Evolutionary conservation across 129 eudicot species (phyloP).

Genomic region (Cynara cardunculus): DNA sequence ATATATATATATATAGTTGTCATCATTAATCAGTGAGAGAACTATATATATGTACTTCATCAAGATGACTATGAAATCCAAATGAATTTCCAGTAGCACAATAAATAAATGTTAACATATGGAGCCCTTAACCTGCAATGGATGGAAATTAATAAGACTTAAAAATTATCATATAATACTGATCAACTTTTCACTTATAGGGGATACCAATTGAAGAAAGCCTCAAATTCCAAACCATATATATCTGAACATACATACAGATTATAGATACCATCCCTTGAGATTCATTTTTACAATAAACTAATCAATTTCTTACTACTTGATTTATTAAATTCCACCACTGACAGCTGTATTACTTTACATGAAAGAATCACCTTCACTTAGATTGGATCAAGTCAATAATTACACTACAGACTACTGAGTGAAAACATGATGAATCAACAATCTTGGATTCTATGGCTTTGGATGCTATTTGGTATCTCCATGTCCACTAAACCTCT

Average conservation of each 20-base stretch:
- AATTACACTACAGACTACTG: not conserved
- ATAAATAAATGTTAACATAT: too few species aligned
- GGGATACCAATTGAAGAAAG: not conserved
- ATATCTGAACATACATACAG: too few species aligned
- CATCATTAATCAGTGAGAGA: not conserved
- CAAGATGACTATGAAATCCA: too few species aligned
- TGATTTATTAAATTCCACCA: slow-evolving; percentile 19
- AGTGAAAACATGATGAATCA: not conserved
- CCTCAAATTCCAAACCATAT: not conserved
- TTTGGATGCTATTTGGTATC: slow-evolving; percentile 17
- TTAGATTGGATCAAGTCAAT: slow-evolving; percentile 5
- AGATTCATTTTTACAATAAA: not conserved
- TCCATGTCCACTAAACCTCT: not conserved
- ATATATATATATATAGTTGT: too few species aligned
- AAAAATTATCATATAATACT: too few species aligned
- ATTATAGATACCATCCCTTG: not conserved
- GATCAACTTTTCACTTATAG: too few species aligned
- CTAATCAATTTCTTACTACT: not conserved
- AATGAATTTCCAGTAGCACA: too few species aligned
- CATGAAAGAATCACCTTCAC: not conserved
- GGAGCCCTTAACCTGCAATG: too few species aligned
- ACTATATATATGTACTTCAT: too few species aligned
- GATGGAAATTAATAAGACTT: too few species aligned
- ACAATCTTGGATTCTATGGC: slow-evolving; percentile 4
- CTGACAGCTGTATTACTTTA: not conserved